Evolutionary conservation across 192 early-diverging fungal species (phyloP), one percentile per base, ranked within the genome.

Genomic region (Coemansia sp.): DNA sequence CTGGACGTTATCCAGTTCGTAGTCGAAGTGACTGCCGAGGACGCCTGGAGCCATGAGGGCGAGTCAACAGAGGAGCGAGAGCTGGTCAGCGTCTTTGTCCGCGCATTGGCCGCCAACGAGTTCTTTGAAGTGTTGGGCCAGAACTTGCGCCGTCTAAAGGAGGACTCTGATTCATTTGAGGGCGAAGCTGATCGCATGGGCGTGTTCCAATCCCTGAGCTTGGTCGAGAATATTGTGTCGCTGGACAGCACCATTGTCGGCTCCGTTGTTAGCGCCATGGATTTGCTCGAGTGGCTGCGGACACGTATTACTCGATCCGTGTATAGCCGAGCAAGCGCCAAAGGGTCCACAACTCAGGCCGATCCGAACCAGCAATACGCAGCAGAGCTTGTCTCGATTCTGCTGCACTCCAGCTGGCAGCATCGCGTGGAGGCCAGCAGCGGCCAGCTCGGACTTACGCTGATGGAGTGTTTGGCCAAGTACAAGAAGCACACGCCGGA

Each of bases 21-120:
- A n/a, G 93, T 91, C 66, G 96, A 98, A 80, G 83, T 96, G 59
- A 95, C 92, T 10, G 95, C 96, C 71, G 95, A 97, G 68, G 95
- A 98, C 64, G 88, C 59, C 84, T 93, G 71, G 89, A 87, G 53
- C 65, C 91, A 66, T 66, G 76, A 82, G 17, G 80, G 88, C 60
- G 69, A 89, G 72, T 82, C 88, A 14, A 83, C 87, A 62, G 82
- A 86, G 67, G 86, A 62, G 40, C 70, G 70, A 11, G 64, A 77
- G 6, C 76, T 83, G 2, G 86, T 97, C 66, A 86, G 91, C 52
- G 70, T 63, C 33, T 89, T 97, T 75, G 89, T 95, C 3, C 70
- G 81, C 2, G 84, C 86, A 1, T 71, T 97, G 65, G 86, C 93
- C 4, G 78, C 89, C 17, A 77, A 91, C 57, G 89, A 93, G 63